Percentiles rank a stretch among this genome's conserved stretches.
Conservation (phyloP, 352 stramenopile species). For the Pythium aquatile region DNA sequence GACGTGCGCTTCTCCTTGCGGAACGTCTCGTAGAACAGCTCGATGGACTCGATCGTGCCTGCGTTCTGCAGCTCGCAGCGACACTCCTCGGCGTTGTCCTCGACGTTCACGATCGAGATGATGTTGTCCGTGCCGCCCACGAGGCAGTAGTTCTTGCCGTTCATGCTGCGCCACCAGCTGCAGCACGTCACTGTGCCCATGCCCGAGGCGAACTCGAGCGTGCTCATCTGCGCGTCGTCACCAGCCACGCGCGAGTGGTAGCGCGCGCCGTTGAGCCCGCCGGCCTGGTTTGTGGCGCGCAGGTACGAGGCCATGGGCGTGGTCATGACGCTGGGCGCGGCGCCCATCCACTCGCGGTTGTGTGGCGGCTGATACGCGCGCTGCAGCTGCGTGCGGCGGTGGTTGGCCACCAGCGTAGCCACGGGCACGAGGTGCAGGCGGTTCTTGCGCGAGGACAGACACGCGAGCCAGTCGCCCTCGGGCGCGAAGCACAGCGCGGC, state of each 20-base stretch:
- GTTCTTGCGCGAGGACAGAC: slow-evolving; percentile 72
- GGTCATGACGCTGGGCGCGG: slow-evolving; percentile 69
- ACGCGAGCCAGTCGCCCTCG: slow-evolving; percentile 85
- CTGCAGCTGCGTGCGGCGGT: slow-evolving; percentile 60
- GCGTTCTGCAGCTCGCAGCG: slow-evolving; percentile 72
- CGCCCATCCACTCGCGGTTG: slow-evolving; percentile 71
- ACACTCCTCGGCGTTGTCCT: slow-evolving; percentile 83
- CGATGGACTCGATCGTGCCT: slow-evolving; percentile 66
- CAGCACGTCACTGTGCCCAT: slow-evolving; percentile 68
- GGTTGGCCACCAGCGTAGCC: slow-evolving; percentile 48
- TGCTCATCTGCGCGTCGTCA: slow-evolving; percentile 84
- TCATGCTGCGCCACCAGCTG: slow-evolving; percentile 80
- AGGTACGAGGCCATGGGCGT: slow-evolving; percentile 85
- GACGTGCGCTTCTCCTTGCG: slow-evolving; percentile 70
- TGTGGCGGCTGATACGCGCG: slow-evolving; percentile 48
- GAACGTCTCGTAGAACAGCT: slow-evolving; percentile 78
- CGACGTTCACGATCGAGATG: slow-evolving; percentile 85
- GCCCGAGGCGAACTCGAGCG: slow-evolving; percentile 70
- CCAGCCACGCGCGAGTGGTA: slow-evolving; percentile 82
- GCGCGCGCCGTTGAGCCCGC: slow-evolving; percentile 72
- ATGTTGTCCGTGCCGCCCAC: slow-evolving; percentile 72
- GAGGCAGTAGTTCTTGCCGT: slow-evolving; percentile 83
- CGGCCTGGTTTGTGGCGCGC: slow-evolving; percentile 73
- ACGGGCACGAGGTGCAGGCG: slow-evolving; percentile 77
- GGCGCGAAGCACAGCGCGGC: slow-evolving; percentile 74